These are phyloP conservation scores for Nemania serpens DNA, from an alignment of 2,329 filamentous ascomycete species.

Conservation along the genomic window DNA sequence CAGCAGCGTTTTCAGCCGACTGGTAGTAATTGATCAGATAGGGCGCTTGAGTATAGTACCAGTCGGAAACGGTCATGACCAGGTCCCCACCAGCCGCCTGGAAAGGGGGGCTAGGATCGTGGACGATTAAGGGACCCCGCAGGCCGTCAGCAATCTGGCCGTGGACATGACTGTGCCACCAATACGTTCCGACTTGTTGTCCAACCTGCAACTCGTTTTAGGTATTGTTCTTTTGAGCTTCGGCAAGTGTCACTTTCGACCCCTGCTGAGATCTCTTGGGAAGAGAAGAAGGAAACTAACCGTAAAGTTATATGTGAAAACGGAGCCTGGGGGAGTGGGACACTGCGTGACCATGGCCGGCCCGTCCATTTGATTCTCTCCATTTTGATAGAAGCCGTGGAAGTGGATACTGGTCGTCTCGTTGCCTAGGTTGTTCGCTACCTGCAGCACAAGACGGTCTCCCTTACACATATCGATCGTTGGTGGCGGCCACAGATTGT, in stretches of 20 bases:
- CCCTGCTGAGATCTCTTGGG: background rate
- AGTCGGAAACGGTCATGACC: slow-evolving; percentile 18
- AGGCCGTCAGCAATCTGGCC: slow-evolving; percentile 26
- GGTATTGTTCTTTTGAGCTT: background rate
- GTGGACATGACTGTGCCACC: slow-evolving; percentile 24
- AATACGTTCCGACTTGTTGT: slow-evolving; percentile 21
- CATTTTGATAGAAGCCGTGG: slow-evolving; percentile 20
- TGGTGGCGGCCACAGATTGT: slow-evolving; percentile 21
- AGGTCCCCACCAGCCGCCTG: slow-evolving; percentile 11
- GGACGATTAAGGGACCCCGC: slow-evolving; percentile 20
- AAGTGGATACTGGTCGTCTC: slow-evolving; percentile 21
- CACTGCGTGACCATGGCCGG: slow-evolving; percentile 21
- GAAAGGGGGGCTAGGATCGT: slow-evolving; percentile 20
- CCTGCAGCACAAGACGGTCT: slow-evolving; percentile 15
- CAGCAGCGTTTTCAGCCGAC: slow-evolving; percentile 15
- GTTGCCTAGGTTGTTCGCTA: slow-evolving; percentile 21
- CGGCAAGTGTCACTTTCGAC: background rate
- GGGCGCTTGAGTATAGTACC: slow-evolving; percentile 23
- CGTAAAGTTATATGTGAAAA: slow-evolving; percentile 21
- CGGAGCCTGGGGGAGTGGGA: slow-evolving; percentile 19
- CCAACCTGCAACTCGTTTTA: slow-evolving; percentile 13
- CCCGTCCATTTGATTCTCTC: slow-evolving; percentile 23
- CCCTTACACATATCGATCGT: slow-evolving; percentile 21
- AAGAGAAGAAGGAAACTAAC: slow-evolving; percentile 3
- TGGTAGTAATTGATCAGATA: slow-evolving; percentile 23